These are phyloP conservation scores for Cavenderia fasciculata DNA, from an alignment of 78 protist species.

Conservation along the genomic window DNA sequence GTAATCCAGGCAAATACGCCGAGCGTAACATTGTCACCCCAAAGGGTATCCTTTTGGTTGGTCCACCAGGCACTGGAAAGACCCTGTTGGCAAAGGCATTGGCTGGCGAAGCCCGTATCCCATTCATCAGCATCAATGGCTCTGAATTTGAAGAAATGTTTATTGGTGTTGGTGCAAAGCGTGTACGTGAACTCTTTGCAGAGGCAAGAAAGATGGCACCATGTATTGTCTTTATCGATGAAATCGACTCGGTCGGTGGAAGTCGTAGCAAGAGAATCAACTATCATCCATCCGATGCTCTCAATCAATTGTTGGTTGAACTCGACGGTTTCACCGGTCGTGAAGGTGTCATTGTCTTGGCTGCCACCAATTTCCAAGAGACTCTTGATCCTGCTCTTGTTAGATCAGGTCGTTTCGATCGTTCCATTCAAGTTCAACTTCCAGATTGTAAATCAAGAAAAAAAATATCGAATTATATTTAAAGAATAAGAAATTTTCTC, in stretches of 20 bases:
- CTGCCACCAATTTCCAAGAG: conserved; percentile 96
- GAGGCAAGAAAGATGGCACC: conserved; percentile 87
- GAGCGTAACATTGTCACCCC: conserved; percentile 90
- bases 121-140: conserved; percentile 89
- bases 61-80: conserved; percentile 98
- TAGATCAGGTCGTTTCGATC: conserved; percentile 96
- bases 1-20: conserved; percentile 86
- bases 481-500: conserved; percentile 7
- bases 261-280: conserved; percentile 70
- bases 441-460: conserved; percentile 89
- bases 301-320: conserved; percentile 94
- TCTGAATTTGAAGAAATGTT: conserved; percentile 96
- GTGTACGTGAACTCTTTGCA: conserved; percentile 94
- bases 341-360: conserved; percentile 93
- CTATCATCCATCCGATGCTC: conserved; percentile 86
- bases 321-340: conserved; percentile 86
- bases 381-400: conserved; percentile 91
- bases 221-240: conserved; percentile 96
- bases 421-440: conserved; percentile 80
- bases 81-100: conserved; percentile 96
- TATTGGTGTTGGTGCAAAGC: conserved; percentile 97
- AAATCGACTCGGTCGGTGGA: conserved; percentile 96
- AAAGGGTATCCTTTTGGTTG: conserved; percentile 91
- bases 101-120: conserved; percentile 95
- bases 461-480: conserved; percentile 72